Evolutionary conservation across 768 basidiomycete species (phyloP).

Genomic region (Suillus weaverae): DNA sequence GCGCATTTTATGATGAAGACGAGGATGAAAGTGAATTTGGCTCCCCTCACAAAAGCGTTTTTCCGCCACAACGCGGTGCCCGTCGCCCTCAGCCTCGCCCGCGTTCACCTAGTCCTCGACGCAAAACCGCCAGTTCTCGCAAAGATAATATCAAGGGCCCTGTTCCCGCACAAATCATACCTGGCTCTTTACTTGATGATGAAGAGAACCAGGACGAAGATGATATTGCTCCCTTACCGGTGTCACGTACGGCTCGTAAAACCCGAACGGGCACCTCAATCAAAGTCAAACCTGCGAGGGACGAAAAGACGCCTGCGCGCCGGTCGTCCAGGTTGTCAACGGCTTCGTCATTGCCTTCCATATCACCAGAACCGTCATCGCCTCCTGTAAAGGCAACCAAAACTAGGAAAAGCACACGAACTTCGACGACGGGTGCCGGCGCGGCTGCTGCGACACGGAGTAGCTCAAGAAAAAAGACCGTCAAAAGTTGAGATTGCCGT

Average conservation of each 20-base stretch:
- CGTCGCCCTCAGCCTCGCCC: conserved; percentile 5
- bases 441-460: conserved; percentile 26
- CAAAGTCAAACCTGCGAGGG: conserved; percentile 18
- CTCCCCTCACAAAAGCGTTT: conserved; percentile 12
- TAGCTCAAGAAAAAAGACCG: conserved; percentile 30
- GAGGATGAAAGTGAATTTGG: conserved; percentile 22
- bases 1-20: conserved; percentile 49
- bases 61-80: conserved; percentile 2
- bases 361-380: conserved; percentile 35
- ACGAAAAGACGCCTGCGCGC: conserved; percentile 29
- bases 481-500: conserved; percentile 5
- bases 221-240: conserved; percentile 34
- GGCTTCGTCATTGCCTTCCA: conserved; percentile 28
- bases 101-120: conserved; percentile 5
- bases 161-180: conserved; percentile 35
- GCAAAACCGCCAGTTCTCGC: conserved; percentile 5
- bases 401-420: conserved; percentile 22
- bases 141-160: conserved; percentile 13
- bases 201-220: conserved; percentile 34
- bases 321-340: conserved; percentile 42
- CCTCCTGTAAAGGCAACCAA: conserved; percentile 15
- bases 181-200: conserved; percentile 45
- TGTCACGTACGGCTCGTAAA: conserved; percentile 14
- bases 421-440: conserved; percentile 13
- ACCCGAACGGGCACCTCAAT: conserved; percentile 11